Evolutionary conservation across 495 filamentous ascomycete genomes (phyloP), one percentile per base, ranked within the genome.

Genomic region (Tuber microsphaerosporum): DNA sequence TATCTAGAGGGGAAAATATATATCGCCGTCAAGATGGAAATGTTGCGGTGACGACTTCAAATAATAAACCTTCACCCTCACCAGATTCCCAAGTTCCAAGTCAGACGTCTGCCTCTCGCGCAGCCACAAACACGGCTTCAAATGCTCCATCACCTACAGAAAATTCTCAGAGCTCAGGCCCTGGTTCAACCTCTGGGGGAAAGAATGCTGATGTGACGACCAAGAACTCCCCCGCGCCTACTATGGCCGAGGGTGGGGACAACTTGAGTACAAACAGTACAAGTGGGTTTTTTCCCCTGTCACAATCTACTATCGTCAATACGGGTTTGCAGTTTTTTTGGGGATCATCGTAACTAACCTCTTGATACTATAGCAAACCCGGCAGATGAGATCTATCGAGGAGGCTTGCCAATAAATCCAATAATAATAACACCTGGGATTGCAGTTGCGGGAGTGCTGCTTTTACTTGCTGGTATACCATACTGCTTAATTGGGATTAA

Each of bases 401-500:
- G 77, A 44, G 81, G 81, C 1, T 87, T 97, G 39, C 94, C 94
- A 0, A 86, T 97, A 69, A 80, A 88, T 22, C 94, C 94, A 1
- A 81, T 80, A 43, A 81, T 80, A 43, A 88, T 97, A 69, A 97
- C 92, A 17, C 94, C 94, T 17, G 93, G 89, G 72, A 87, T 92
- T 82, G 91, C 89, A 16, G 89, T 97, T 74, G 89, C 91, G 43
- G 94, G 94, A 12, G 89, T 91, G 42, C 86, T 97, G 71, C 85
- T 97, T 43, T 85, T 97, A 26, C 81, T 89, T 26, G 88, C 89
- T 19, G 94, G 94, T 17, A 80, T 86, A 19, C 85, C 90, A 37
- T 90, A 93, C 76, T 88, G 90, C 22, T 81, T 97, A 46, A 87
- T 97, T 76, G 94, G 94, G 0, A 93, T 97, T 77, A 93, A 92